Evolutionary conservation across 2,329 filamentous ascomycete species (phyloP).

Genomic region (Clonostachys rhizophaga): DNA sequence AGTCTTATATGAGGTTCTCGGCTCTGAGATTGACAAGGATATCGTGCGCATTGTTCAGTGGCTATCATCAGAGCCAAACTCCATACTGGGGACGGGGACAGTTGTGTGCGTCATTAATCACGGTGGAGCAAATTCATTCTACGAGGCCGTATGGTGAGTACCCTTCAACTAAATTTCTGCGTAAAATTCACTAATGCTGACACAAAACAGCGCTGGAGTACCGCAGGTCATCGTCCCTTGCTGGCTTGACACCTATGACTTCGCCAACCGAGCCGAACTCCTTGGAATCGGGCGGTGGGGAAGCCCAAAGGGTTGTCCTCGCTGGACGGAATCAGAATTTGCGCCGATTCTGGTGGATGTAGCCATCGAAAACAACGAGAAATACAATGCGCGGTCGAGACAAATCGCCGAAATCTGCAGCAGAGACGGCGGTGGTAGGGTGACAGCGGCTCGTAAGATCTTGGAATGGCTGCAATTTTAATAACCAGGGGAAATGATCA

Average conservation of each 20-base stretch:
- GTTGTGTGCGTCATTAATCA: slow-evolving; percentile 36
- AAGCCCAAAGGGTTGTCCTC: slow-evolving; percentile 5
- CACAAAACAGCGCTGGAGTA: slow-evolving; percentile 26
- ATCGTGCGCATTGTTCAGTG: slow-evolving; percentile 30
- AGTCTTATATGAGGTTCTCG: slow-evolving; percentile 12
- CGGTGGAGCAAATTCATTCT: slow-evolving; percentile 38
- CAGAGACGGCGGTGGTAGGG: no score
- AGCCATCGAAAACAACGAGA: not conserved
- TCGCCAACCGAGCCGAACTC: slow-evolving; percentile 33
- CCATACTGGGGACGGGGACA: slow-evolving; percentile 26
- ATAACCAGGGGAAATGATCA: no score
- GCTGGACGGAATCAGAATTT: not conserved
- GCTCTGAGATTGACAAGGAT: slow-evolving; percentile 13
- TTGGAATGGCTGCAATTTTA: no score
- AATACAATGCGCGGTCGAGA: not conserved
- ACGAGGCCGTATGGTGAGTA: slow-evolving; percentile 25
- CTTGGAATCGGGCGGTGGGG: slow-evolving; percentile 31
- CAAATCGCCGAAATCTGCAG: not conserved
- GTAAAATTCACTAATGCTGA: not conserved
- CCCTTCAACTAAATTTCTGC: no score
- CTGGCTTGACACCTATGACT: slow-evolving; percentile 43
- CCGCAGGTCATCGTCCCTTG: slow-evolving; percentile 37
- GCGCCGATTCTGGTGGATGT: not conserved
- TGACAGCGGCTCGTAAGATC: no score
- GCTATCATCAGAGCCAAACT: slow-evolving; percentile 28